Percentiles rank a stretch among this genome's conserved stretches.
These are phyloP conservation scores for Phalaenopsis aphrodite DNA, from an alignment of 106 monocot species.

Conservation along the genomic window DNA sequence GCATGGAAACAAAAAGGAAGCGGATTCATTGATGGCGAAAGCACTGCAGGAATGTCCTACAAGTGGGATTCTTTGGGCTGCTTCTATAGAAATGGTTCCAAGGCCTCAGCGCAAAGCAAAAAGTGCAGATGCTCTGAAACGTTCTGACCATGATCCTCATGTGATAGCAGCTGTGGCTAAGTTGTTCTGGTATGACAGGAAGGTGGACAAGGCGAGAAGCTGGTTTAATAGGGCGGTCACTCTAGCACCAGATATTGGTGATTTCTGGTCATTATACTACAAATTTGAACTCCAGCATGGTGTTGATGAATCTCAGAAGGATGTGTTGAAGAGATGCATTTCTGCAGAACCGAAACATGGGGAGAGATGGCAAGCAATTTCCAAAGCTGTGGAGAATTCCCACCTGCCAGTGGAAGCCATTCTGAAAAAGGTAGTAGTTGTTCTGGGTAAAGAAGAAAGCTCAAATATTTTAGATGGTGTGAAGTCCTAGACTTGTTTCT, in stretches of 20 bases:
- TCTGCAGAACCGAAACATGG: constrained; percentile 90
- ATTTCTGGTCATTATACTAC: constrained; percentile 87
- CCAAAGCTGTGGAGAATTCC: constrained; percentile 92
- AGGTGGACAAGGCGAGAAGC: constrained; percentile 91
- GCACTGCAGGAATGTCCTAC: constrained; percentile 88
- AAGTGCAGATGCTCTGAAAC: constrained; percentile 81
- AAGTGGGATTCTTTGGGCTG: constrained; percentile 94
- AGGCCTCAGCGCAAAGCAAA: constrained; percentile 76
- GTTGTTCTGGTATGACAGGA: constrained; percentile 89
- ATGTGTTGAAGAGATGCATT: constrained; percentile 75
- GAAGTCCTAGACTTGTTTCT: constrained; percentile 1
- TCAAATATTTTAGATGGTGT: constrained; percentile 30
- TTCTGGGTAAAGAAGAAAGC: constrained; percentile 72
- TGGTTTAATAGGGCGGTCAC: constrained; percentile 94
- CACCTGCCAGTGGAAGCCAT: constrained; percentile 73
- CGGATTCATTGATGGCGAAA: constrained; percentile 85
- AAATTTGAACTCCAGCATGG: constrained; percentile 98
- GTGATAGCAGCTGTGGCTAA: constrained; percentile 88
- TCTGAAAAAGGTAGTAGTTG: constrained; percentile 77
- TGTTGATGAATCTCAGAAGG: constrained; percentile 71
- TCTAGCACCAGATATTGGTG: constrained; percentile 85
- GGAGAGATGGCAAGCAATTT: constrained; percentile 79
- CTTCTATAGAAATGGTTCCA: constrained; percentile 85
- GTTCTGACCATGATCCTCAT: constrained; percentile 76
- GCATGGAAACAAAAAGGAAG: constrained; percentile 85